These are phyloP conservation scores for Starmerella riodocensis DNA, from an alignment of 805 yeast genomes.

Conservation along the genomic window DNA sequence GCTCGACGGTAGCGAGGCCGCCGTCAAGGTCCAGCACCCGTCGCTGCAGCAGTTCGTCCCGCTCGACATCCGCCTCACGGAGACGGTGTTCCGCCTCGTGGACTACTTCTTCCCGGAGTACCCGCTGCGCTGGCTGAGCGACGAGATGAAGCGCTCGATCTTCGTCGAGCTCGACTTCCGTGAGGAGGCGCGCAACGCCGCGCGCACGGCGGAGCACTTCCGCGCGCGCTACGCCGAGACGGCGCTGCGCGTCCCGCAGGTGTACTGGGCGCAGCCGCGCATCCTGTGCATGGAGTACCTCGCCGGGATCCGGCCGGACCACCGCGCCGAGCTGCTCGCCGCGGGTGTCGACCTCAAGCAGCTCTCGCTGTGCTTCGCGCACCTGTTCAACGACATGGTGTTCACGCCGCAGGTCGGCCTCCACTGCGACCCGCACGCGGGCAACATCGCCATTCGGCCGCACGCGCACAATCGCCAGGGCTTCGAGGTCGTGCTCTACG, in stretches of 20 bases:
- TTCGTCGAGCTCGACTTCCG: slow-evolving; percentile 82
- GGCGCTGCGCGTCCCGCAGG: slow-evolving; percentile 66
- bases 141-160: slow-evolving; percentile 75
- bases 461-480: slow-evolving; percentile 40
- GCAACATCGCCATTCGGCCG: slow-evolving; percentile 71
- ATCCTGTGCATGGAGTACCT: slow-evolving; percentile 80
- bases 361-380: slow-evolving; percentile 75
- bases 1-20: slow-evolving; percentile 54
- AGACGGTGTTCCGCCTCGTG: slow-evolving; percentile 59
- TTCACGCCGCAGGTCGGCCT: slow-evolving; percentile 83
- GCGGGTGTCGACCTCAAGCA: slow-evolving; percentile 59
- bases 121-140: slow-evolving; percentile 90
- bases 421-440: slow-evolving; percentile 98
- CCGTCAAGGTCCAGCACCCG: slow-evolving; percentile 93
- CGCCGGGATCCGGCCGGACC: slow-evolving; percentile 72
- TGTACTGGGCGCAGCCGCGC: slow-evolving; percentile 52
- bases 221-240: slow-evolving; percentile 42
- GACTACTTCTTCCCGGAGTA: slow-evolving; percentile 80
- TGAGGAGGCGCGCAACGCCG: slow-evolving; percentile 74
- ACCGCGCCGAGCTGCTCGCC: slow-evolving; percentile 46
- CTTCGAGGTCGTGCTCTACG: slow-evolving; percentile 83
- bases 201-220: slow-evolving; percentile 56
- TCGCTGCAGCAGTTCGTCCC: slow-evolving; percentile 78
- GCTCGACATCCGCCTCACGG: slow-evolving; percentile 67
- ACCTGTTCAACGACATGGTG: slow-evolving; percentile 87